Conservation (phyloP, 176 grass and related monocot species). For the Microstegium vimineum region DNA sequence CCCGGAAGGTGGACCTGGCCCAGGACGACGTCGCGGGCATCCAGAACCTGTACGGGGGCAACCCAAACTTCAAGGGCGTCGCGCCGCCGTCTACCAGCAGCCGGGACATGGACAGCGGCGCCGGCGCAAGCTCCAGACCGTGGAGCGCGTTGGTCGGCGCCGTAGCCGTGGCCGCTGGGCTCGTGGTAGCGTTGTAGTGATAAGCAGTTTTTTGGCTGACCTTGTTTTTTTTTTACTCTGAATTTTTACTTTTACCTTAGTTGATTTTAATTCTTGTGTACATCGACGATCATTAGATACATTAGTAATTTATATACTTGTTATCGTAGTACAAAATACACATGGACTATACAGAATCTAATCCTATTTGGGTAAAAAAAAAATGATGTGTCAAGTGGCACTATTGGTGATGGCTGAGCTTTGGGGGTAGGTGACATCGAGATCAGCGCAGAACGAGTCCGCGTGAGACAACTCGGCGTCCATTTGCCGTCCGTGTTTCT, state of each 20-base stretch:
- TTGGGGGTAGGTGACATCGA: not conserved
- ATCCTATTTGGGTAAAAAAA: not conserved
- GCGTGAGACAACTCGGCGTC: not conserved
- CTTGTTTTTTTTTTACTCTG: no score
- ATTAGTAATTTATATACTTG: not conserved
- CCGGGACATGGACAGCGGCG: slow-evolving; percentile 50
- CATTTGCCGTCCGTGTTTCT: not conserved
- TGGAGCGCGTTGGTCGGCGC: not conserved
- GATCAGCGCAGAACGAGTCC: not conserved
- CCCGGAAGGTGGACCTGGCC: slow-evolving; percentile 65
- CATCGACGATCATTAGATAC: not conserved
- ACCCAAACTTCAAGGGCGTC: slow-evolving; percentile 68
- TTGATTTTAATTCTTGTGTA: not conserved
- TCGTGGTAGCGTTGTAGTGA: slow-evolving; percentile 10
- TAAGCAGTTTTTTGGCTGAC: not conserved
- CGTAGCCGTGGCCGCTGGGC: slow-evolving; percentile 9
- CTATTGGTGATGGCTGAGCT: not conserved
- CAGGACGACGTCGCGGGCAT: slow-evolving; percentile 67
- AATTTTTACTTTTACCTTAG: not conserved
- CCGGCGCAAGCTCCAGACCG: not conserved
- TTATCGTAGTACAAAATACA: no score
- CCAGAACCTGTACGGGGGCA: slow-evolving; percentile 72
- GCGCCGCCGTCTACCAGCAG: slow-evolving; percentile 34
- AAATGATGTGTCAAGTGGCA: not conserved
- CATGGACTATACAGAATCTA: not conserved